Percentiles rank a stretch among this genome's conserved stretches.
phyloP scores from a whole-genome alignment of 495 filamentous ascomycete genomes.

The Podospora pseudoanserina region DNA sequence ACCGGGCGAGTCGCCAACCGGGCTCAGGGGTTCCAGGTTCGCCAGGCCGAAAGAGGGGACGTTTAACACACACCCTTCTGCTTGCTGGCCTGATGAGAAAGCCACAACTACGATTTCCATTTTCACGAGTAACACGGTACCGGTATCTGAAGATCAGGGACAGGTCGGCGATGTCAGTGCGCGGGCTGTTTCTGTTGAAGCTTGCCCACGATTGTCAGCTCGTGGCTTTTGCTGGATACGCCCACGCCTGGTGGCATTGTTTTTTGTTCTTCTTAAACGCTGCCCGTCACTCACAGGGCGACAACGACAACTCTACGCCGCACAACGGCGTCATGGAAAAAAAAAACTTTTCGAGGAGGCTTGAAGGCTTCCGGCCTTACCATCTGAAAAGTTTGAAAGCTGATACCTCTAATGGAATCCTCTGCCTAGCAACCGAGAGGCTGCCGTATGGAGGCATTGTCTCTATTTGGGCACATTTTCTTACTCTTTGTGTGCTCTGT shows the following conservation, averaged over 20 bases:
- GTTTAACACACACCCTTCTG: background rate
- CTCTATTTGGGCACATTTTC: background rate
- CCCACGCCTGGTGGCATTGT: background rate
- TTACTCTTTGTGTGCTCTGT: background rate
- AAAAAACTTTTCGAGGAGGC: background rate
- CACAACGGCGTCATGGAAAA: background rate
- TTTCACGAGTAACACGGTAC: background rate
- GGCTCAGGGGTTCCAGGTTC: background rate
- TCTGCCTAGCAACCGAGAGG: background rate
- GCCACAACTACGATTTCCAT: background rate
- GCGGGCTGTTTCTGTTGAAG: background rate
- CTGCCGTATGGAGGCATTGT: background rate
- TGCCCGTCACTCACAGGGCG: conserved; percentile 1
- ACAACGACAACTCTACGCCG: background rate
- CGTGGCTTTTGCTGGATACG: background rate
- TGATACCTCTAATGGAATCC: background rate
- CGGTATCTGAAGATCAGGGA: background rate
- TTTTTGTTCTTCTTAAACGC: background rate
- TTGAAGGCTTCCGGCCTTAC: background rate
- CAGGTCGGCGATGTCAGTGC: background rate
- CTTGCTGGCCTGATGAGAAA: background rate
- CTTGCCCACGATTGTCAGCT: background rate
- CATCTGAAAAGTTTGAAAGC: background rate
- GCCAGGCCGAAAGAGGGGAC: background rate
- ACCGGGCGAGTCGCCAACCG: background rate